Conservation (phyloP, 208 protist genomes). For the Herpetomonas tarakana region DNA sequence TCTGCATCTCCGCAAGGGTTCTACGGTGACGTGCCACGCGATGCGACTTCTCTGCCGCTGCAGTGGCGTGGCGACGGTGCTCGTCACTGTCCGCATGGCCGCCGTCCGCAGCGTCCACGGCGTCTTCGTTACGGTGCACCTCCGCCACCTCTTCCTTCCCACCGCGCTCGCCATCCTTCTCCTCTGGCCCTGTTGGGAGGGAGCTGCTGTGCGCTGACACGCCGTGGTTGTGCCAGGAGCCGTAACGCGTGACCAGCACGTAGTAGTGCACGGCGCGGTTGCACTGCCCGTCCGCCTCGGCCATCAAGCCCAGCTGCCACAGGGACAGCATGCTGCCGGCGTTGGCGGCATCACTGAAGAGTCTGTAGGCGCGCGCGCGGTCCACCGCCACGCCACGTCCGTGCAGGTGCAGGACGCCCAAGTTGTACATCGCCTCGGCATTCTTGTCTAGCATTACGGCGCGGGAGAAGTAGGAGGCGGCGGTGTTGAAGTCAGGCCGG, state of each 20-base stretch:
- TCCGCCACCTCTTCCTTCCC: not conserved
- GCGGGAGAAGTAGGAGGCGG: slow-evolving; percentile 43
- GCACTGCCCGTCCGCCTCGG: slow-evolving; percentile 26
- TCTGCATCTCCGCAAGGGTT: too few relatives aligned
- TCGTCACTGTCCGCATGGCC: not conserved
- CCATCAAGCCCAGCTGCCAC: slow-evolving; percentile 58
- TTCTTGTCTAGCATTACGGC: slow-evolving; percentile 14
- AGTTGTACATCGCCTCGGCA: slow-evolving; percentile 72
- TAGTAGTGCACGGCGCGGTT: slow-evolving; percentile 36
- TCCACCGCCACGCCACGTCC: slow-evolving; percentile 52
- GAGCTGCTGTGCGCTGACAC: too few relatives aligned
- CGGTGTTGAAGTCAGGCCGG: slow-evolving; percentile 45
- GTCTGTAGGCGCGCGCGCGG: slow-evolving; percentile 25
- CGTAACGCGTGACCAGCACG: slow-evolving; percentile 27
- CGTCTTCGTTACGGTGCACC: not conserved
- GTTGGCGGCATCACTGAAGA: slow-evolving; percentile 34
- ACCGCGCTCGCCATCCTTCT: not conserved
- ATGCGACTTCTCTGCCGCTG: too few relatives aligned
- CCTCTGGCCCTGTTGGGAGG: not conserved
- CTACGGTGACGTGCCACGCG: too few relatives aligned
- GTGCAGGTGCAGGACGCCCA: slow-evolving; percentile 66
- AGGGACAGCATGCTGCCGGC: slow-evolving; percentile 58
- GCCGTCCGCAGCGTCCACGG: not conserved
- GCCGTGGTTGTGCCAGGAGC: slow-evolving; percentile 36
- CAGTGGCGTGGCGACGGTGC: too few relatives aligned